phyloP scores from a whole-genome alignment of 176 grass and related monocot genomes.

The Ampelocalamus luodianensis region DNA sequence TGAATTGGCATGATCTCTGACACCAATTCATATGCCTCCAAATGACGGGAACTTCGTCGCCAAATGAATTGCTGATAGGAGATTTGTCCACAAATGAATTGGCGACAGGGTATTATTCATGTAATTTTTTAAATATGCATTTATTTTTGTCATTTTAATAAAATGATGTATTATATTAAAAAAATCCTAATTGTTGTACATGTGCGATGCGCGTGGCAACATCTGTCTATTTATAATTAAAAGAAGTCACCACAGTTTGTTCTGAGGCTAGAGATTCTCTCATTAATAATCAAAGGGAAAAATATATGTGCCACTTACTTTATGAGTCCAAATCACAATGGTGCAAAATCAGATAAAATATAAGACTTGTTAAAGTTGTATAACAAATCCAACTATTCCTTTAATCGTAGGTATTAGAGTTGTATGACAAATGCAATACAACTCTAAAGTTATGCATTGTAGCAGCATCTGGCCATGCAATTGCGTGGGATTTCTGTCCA shows the following conservation, averaged over 20 bases:
- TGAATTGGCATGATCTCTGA: no score
- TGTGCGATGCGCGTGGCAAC: neutral
- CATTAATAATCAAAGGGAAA: neutral
- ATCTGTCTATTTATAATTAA: neutral
- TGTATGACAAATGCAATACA: constrained; percentile 6
- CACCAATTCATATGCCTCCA: no score
- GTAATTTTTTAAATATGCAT: no score
- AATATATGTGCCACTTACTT: neutral
- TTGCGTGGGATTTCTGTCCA: neutral
- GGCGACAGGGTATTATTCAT: no score
- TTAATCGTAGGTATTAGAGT: neutral
- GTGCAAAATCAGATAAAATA: neutral
- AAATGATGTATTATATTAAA: no score
- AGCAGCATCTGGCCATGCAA: neutral
- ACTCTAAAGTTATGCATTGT: constrained; percentile 14
- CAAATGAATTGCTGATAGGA: no score
- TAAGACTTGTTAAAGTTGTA: neutral
- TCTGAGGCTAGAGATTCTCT: neutral
- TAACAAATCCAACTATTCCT: constrained; percentile 25
- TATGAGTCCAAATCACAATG: neutral
- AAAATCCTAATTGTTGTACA: neutral
- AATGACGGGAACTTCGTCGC: no score
- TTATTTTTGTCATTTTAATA: no score
- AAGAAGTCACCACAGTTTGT: constrained; percentile 19
- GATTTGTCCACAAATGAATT: no score